Conservation (phyloP, 108 stramenopile species). For the Mayamaea pseudoterrestris region DNA sequence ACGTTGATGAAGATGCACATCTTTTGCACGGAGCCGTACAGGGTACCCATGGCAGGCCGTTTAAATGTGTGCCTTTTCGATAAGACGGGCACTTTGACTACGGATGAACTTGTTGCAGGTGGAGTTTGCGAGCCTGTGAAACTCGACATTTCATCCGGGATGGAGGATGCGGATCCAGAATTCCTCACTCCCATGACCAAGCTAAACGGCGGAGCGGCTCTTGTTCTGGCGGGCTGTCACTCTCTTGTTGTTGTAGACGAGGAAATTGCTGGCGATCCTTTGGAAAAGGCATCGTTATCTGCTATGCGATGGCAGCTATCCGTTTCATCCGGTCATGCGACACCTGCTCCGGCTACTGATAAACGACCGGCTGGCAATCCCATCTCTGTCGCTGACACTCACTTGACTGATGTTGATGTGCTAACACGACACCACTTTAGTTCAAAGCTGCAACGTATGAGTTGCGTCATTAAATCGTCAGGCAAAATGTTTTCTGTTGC, state of each 20-base stretch:
- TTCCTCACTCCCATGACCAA: constrained; percentile 70
- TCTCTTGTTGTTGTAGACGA: constrained; percentile 79
- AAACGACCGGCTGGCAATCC: constrained; percentile 42
- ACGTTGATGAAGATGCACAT: constrained; percentile 93
- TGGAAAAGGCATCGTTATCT: constrained; percentile 75
- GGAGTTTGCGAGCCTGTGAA: constrained; percentile 58
- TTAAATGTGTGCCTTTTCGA: constrained; percentile 92
- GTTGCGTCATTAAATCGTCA: constrained; percentile 67
- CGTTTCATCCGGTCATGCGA: constrained; percentile 27
- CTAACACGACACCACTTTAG: constrained; percentile 93
- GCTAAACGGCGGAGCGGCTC: constrained; percentile 44
- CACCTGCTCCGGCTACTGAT: constrained; percentile 32
- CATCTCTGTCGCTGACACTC: constrained; percentile 17
- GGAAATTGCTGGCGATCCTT: constrained; percentile 83
- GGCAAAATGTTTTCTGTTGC: constrained; percentile 64
- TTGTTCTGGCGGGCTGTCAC: constrained; percentile 88
- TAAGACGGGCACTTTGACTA: constrained; percentile 96
- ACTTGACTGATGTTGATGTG: constrained; percentile 51
- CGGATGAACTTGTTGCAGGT: constrained; percentile 93
- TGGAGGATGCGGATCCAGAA: constrained; percentile 23
- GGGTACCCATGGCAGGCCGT: constrained; percentile 94
- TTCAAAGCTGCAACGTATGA: constrained; percentile 95
- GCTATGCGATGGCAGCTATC: constrained; percentile 77
- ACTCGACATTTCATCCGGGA: constrained; percentile 16
- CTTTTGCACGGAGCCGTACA: constrained; percentile 94